Base-by-base conservation (phyloP, 1,284 basidiomycete genomes). In the Sanghuangporus sanghuang region DNA sequence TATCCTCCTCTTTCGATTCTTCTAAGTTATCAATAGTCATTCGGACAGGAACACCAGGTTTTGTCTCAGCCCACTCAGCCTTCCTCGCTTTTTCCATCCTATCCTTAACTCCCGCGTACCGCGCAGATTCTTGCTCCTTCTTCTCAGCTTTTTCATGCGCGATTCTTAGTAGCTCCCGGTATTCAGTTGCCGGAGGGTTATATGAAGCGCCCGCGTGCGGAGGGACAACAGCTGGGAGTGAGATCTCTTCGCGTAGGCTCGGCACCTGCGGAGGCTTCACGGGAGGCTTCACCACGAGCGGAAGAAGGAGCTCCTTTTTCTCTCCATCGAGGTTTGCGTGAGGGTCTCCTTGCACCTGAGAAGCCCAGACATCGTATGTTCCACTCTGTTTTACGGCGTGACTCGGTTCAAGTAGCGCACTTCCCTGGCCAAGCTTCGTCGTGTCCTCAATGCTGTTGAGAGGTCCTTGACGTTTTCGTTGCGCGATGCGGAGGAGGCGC, bases 201-300 rank as follows among this genome's bases (percentile, higher is more conserved):
- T 99, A 98, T n/a, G 93, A 96, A 6, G 89, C 84, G 18, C 96
- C 96, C 35, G 88, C 86, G 68, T 93, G 92, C 0, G 96, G 96
- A 6, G 85, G 74, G 1, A 83, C 74, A 1, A 96, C 82, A 0
- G 92, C 89, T 3, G 89, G 84, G 0, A 88, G 67, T 7, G 80
- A 75, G 61, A 91, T 92, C 23, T 74, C 62, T 16, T 81, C 78
- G 52, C 81, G 80, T 0, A 82, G 81, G 64, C 83, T 78, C 27
- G 74, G 72, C 4, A 77, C 70, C 0, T 74, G 70, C n/a, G 84
- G 88, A 62, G 78, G 76, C 35, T 61, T 64, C 7, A 64, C 39
- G 3, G 59, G 0, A 3, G 44, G 53, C 39, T 64, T 60, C 65
- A 75, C 71, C n/a, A 82, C 76, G 0, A 74, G 62, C 7, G 68